Conservation (phyloP, 2,329 filamentous ascomycete species). For the Xylariales sp. region DNA sequence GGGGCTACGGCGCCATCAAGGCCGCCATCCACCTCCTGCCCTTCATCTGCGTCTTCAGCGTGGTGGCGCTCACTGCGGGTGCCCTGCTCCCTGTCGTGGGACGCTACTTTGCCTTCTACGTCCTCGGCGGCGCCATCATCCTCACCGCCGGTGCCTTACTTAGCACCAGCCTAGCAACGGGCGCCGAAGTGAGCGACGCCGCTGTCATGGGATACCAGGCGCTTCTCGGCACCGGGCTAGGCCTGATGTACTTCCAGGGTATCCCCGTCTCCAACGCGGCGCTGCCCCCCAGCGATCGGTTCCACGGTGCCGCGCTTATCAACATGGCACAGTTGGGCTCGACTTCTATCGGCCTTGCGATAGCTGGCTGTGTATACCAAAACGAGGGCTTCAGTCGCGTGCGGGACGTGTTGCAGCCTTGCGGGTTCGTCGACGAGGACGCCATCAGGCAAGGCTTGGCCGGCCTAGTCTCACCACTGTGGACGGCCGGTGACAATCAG, state of each 20-base stretch:
- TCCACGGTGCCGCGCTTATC: slow-evolving; percentile 26
- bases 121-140: slow-evolving; percentile 20
- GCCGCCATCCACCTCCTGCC: slow-evolving; percentile 37
- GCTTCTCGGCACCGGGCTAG: slow-evolving; percentile 25
- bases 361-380: slow-evolving; percentile 25
- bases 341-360: slow-evolving; percentile 19
- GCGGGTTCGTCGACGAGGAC: too few species aligned
- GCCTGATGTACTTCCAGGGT: slow-evolving; percentile 25
- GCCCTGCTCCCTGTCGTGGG: slow-evolving; percentile 30
- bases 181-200: slow-evolving; percentile 17
- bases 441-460: too few species aligned
- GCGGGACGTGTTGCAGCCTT: slow-evolving; percentile 11
- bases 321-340: slow-evolving; percentile 27
- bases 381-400: slow-evolving; percentile 23
- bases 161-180: slow-evolving; percentile 18
- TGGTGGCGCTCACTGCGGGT: slow-evolving; percentile 52
- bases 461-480: too few species aligned
- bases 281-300: slow-evolving; percentile 17
- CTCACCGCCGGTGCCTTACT: slow-evolving; percentile 21
- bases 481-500: slow-evolving; percentile 12
- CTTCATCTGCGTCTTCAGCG: slow-evolving; percentile 43
- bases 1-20: slow-evolving; percentile 33
- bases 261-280: slow-evolving; percentile 24
- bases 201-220: slow-evolving; percentile 26
- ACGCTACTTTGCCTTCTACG: slow-evolving; percentile 30